phyloP scores from a whole-genome alignment of 164 flowering plant genomes.

The Brasenia schreberi region DNA sequence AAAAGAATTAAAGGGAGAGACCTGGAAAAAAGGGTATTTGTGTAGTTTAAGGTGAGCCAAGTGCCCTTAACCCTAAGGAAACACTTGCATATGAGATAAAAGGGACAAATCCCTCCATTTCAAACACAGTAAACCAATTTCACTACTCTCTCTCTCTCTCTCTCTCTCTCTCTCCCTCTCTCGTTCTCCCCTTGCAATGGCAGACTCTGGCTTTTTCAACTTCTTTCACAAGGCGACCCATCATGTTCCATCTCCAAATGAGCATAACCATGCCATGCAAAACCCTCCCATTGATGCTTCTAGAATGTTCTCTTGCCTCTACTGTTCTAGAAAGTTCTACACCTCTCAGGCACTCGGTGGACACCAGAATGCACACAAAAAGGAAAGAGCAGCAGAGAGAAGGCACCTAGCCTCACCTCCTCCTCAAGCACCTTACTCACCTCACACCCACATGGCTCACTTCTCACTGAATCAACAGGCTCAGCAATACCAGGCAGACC shows the following conservation, averaged over 20 bases:
- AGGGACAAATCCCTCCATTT: neutral
- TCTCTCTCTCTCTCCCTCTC: neutral
- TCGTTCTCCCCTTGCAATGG: conserved; percentile 15
- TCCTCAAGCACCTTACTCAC: neutral
- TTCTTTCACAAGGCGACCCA: conserved; percentile 16
- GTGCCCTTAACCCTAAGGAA: neutral
- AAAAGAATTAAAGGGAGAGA: neutral
- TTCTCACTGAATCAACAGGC: conserved; percentile 2
- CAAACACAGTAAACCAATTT: too few species aligned
- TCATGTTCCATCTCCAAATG: neutral
- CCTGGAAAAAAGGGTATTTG: neutral
- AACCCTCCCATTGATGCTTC: conserved; percentile 1
- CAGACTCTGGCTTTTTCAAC: conserved; percentile 21
- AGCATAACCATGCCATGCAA: neutral
- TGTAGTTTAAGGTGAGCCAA: neutral
- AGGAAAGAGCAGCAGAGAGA: conserved; percentile 49
- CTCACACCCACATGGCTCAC: conserved; percentile 7
- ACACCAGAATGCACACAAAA: conserved; percentile 70
- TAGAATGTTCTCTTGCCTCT: conserved; percentile 36
- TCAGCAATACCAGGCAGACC: neutral
- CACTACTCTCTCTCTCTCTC: neutral
- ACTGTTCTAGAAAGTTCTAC: conserved; percentile 45
- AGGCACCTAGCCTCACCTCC: conserved; percentile 3
- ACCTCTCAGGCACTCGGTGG: conserved; percentile 72
- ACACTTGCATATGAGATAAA: neutral